A percentile compares a stretch with the other conserved stretches of the same genome.
phyloP scores from a whole-genome alignment of 2,329 filamentous ascomycete genomes.

The Ceratocystis cubensis region DNA sequence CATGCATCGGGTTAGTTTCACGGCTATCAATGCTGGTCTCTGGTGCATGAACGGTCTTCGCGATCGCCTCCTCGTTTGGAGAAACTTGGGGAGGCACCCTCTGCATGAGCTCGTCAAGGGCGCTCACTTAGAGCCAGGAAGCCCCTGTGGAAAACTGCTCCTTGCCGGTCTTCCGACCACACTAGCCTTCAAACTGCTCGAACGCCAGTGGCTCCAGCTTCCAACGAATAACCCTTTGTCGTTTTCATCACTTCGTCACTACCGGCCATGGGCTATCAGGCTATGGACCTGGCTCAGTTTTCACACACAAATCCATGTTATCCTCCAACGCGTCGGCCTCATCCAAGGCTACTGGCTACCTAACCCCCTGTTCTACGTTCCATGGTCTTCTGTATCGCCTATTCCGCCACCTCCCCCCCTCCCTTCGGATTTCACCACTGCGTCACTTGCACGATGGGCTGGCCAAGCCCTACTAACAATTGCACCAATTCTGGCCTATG shows the following conservation, averaged over 20 bases:
- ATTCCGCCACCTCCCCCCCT: constrained; percentile 36
- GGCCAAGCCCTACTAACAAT: constrained; percentile 33
- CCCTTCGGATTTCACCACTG: constrained; percentile 29
- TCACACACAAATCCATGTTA: constrained; percentile 41
- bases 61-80: constrained; percentile 40
- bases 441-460: constrained; percentile 34
- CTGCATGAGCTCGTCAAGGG: constrained; percentile 33
- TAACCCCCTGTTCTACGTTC: constrained; percentile 38
- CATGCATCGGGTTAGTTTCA: constrained; percentile 29
- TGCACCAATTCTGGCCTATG: constrained; percentile 38
- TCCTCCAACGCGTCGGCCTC: constrained; percentile 40
- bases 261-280: constrained; percentile 13
- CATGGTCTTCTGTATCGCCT: constrained; percentile 41
- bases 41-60: constrained; percentile 43
- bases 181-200: constrained; percentile 25
- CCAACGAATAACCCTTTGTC: constrained; percentile 7
- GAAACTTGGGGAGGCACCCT: constrained; percentile 34
- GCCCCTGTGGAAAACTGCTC: constrained; percentile 28
- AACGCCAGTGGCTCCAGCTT: constrained; percentile 14
- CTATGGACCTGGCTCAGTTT: constrained; percentile 19
- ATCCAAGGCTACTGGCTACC: constrained; percentile 35
- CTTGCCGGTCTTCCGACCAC: constrained; percentile 33
- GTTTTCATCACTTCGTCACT: neutral
- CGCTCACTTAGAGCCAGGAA: constrained; percentile 28
- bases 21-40: constrained; percentile 33